phyloP scores from a whole-genome alignment of 352 stramenopile genomes.

The Globisporangium heterothallicum region DNA sequence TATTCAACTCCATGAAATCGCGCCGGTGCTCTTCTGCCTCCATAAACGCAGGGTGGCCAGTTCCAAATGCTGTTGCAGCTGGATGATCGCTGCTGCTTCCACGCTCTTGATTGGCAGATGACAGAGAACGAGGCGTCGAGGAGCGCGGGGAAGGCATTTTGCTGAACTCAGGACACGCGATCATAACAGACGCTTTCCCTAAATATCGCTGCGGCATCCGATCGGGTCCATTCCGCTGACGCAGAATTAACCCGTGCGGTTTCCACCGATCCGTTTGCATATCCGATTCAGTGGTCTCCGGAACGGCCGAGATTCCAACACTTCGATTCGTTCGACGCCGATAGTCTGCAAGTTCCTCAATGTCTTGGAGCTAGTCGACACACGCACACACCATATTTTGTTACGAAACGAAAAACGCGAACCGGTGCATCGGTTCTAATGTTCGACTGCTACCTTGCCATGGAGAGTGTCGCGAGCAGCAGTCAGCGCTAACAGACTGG shows the following conservation, averaged over 20 bases:
- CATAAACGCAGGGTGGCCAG: neutral
- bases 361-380: constrained; percentile 40
- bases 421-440: neutral
- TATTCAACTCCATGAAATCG: constrained; percentile 49
- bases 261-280: constrained; percentile 76
- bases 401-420: neutral
- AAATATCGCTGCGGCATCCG: constrained; percentile 68
- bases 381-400: neutral
- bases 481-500: constrained; percentile 19
- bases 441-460: constrained; percentile 27
- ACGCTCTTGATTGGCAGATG: constrained; percentile 20
- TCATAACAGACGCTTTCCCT: constrained; percentile 64
- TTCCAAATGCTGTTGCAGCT: neutral
- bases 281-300: constrained; percentile 36
- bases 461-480: constrained; percentile 30
- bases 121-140: constrained; percentile 4
- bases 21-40: constrained; percentile 37
- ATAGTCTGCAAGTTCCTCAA: constrained; percentile 47
- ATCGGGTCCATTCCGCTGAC: constrained; percentile 59
- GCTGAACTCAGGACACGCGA: constrained; percentile 54
- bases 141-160: constrained; percentile 10
- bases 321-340: constrained; percentile 55
- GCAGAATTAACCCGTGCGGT: constrained; percentile 62
- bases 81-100: neutral
- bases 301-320: constrained; percentile 44